Evolutionary conservation across 2,329 filamentous ascomycete genomes (phyloP).

Genomic region (Ascochyta rabiei): DNA sequence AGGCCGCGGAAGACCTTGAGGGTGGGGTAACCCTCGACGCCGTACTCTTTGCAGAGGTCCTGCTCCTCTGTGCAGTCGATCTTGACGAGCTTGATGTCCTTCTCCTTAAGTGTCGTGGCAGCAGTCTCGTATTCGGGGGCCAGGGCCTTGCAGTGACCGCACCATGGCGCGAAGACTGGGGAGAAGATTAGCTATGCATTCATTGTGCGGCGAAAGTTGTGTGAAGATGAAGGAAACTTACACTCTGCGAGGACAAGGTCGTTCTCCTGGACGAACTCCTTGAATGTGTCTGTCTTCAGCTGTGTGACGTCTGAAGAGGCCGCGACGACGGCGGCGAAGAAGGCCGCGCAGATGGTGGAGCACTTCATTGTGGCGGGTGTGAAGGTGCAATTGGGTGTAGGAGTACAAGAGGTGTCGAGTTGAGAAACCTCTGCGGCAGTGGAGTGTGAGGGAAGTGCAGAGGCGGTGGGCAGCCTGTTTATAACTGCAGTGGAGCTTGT

Average conservation of each 20-base stretch:
- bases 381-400: constrained; percentile 16
- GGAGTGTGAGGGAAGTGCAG: constrained; percentile 19
- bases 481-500: constrained; percentile 29
- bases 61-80: constrained; percentile 94
- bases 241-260: constrained; percentile 93
- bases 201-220: not conserved
- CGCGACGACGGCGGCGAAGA: constrained; percentile 64
- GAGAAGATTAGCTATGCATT: constrained; percentile 46
- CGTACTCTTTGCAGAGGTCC: constrained; percentile 86
- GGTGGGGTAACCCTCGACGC: constrained; percentile 97
- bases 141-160: constrained; percentile 97
- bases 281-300: constrained; percentile 85
- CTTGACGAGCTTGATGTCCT: constrained; percentile 84
- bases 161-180: constrained; percentile 92
- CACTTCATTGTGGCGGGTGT: constrained; percentile 41
- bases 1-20: constrained; percentile 97
- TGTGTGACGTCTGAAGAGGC: constrained; percentile 78
- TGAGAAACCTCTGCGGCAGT: constrained; percentile 29
- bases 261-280: constrained; percentile 82
- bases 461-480: constrained; percentile 25
- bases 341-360: constrained; percentile 46
- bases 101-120: constrained; percentile 82
- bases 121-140: constrained; percentile 90
- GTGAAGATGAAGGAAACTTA: constrained; percentile 56
- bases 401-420: constrained; percentile 15